A percentile compares a stretch with the other conserved stretches of the same genome.
Evolutionary conservation across 306 rosid species (phyloP).

Genomic region (Corylus avellana): DNA sequence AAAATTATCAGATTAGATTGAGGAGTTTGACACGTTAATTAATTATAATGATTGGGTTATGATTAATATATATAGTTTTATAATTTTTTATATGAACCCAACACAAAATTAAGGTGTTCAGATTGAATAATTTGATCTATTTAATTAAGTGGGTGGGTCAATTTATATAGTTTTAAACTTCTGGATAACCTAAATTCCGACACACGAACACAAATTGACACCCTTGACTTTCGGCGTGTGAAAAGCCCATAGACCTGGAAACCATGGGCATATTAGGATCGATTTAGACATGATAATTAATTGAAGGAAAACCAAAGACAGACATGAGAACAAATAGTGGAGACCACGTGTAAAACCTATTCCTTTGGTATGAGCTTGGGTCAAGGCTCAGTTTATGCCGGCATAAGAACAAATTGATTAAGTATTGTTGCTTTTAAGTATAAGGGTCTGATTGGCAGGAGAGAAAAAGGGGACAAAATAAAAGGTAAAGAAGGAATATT

Average conservation of each 20-base stretch:
- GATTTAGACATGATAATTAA: slow-evolving; percentile 26
- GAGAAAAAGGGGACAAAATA: not conserved
- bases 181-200: no score
- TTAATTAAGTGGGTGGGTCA: no score
- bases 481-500: not conserved
- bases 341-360: slow-evolving; percentile 33
- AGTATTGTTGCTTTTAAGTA: not conserved
- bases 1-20: no score
- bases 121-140: no score
- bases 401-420: not conserved
- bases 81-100: no score
- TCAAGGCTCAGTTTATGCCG: not conserved
- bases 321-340: slow-evolving; percentile 19
- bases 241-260: slow-evolving; percentile 20
- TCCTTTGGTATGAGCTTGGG: not conserved
- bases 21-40: no score
- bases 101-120: no score
- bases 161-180: no score
- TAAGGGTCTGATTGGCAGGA: not conserved
- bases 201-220: no score
- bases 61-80: no score
- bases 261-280: slow-evolving; percentile 35
- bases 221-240: no score
- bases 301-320: slow-evolving; percentile 12
- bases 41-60: no score